Evolutionary conservation across 306 rosid species (phyloP), one percentile per base, ranked within the genome.

Genomic region (Mimosa bimucronata): DNA sequence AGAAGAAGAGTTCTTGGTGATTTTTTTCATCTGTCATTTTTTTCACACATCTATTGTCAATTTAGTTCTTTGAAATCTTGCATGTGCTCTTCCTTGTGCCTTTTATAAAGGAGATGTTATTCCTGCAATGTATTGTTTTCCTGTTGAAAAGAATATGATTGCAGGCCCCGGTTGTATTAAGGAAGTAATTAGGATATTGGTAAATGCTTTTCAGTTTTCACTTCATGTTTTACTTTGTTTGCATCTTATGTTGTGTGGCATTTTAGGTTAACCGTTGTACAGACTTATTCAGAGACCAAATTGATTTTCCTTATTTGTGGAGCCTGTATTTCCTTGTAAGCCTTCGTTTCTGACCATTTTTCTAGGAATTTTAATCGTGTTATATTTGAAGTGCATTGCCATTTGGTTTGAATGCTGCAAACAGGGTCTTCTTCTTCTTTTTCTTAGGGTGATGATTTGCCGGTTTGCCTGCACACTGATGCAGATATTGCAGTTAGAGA

Each of bases 1-100:
- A 79, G 85, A 87, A 87, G 87, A 90, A 79, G 81, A 81, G 80
- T 81, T 75, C 91, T 66, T 88, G 93, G 94, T 92, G 91, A 92
- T 85, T 55, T 55, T n/a, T 76, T 65, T 61, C 66, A 66, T 34
- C 0, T 65, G 62, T 82, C 41, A 82, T 71, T 79, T 66, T 66
- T n/a, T 75, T 28, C 55, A 55, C 76, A 30, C 65, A 46, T 73
- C 61, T 67, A 53, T 80, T 57, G 28, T 64, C 42, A 64, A 40
- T 53, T 25, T 52, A 41, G 48, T 7, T 57, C 69, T 46, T 31
- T 71, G 73, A 42, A 15, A 34, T 66, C 69, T 69, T 81, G 64
- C 46, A 25, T 40, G 10, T 70, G 71, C 67, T 31, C 78, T 61
- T 79, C 57, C 14, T 21, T 14, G 0, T 23, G 66, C 40, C 13